These are phyloP conservation scores for Eremochloa ophiuroides DNA, from an alignment of 176 grass and related monocot genomes.

Conservation along the genomic window DNA sequence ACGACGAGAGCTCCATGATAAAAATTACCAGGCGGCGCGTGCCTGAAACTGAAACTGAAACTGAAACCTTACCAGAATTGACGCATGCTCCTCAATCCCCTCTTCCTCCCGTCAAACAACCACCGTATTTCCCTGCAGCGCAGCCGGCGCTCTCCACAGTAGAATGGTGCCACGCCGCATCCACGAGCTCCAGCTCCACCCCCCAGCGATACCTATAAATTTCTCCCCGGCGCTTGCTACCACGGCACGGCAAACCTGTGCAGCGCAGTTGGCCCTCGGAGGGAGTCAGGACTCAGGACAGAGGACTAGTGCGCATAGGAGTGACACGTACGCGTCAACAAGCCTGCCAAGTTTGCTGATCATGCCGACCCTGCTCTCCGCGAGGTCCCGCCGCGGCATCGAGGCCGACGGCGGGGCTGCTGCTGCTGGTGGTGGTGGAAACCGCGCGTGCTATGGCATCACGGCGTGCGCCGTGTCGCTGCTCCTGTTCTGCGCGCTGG, in stretches of 20 bases:
- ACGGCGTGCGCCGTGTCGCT: neutral
- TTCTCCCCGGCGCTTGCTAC: neutral
- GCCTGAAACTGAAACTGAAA: no score
- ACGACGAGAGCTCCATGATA: neutral
- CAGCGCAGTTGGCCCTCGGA: neutral
- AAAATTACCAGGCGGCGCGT: neutral
- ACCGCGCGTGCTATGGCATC: constrained; percentile 17
- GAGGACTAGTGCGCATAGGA: neutral
- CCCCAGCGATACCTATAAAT: neutral
- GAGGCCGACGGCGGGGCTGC: neutral
- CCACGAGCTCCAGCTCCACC: neutral
- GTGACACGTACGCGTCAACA: neutral
- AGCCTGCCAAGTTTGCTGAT: neutral
- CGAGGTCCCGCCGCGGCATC: neutral
- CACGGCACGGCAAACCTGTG: neutral
- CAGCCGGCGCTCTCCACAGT: neutral
- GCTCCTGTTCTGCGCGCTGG: constrained; percentile 34
- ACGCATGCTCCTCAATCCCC: neutral
- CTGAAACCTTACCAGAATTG: neutral
- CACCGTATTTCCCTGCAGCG: neutral
- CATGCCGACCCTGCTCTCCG: neutral
- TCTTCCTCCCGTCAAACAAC: neutral
- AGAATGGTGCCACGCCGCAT: neutral
- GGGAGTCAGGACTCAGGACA: neutral
- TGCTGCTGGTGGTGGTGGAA: no score